Evolutionary conservation across 2,329 filamentous ascomycete species (phyloP).

Genomic region (Exophiala oligosperma): DNA sequence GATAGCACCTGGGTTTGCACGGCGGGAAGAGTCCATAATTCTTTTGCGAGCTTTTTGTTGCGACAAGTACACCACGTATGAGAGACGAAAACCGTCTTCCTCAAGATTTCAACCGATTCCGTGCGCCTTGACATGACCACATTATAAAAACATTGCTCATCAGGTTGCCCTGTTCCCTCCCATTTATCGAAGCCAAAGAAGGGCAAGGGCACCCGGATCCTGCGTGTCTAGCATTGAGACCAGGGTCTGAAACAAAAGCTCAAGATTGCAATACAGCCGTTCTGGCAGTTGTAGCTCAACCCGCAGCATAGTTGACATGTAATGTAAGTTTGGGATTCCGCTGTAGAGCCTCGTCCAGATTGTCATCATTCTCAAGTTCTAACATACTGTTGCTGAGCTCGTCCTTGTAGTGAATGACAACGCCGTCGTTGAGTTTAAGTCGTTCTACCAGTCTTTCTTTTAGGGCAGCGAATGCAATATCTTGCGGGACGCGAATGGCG

Average conservation of each 20-base stretch:
- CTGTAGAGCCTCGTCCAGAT: conserved; percentile 76
- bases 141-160: conserved; percentile 22
- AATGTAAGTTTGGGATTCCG: conserved; percentile 86
- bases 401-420: conserved; percentile 83
- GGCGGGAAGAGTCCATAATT: too few relatives aligned
- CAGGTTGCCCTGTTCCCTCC: conserved; percentile 14
- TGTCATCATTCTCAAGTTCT: conserved; percentile 73
- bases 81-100: neutral
- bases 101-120: neutral
- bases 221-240: neutral
- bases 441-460: conserved; percentile 83
- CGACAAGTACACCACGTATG: too few relatives aligned
- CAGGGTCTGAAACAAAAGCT: neutral
- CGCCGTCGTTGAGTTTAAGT: conserved; percentile 70
- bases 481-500: conserved; percentile 80
- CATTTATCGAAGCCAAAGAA: neutral
- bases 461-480: conserved; percentile 75
- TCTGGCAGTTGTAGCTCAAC: conserved; percentile 7
- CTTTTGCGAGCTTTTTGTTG: too few relatives aligned
- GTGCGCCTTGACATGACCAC: conserved; percentile 20
- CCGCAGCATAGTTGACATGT: conserved; percentile 19
- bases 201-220: neutral
- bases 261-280: neutral
- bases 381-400: conserved; percentile 75
- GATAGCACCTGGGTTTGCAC: too few relatives aligned